Base-by-base conservation (phyloP, 129 eudicot species). In the Flaveria sonorensis region DNA sequence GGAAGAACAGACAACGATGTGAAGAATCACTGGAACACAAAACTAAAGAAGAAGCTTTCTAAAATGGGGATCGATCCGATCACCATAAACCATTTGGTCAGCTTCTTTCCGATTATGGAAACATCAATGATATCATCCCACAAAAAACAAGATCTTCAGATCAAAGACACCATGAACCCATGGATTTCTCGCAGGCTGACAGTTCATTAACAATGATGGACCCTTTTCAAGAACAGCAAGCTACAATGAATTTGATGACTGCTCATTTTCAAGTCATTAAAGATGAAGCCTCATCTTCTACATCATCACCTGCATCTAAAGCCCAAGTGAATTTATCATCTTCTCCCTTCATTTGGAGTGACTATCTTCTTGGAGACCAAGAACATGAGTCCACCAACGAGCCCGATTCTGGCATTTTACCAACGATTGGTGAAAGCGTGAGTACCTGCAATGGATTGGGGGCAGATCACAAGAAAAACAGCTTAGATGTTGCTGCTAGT, bases 1-100 rank as follows among this genome's bases (percentile, higher is more conserved):
- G 97, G 99, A 63, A 92, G 97, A 86, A 95, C 99, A 80, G 97
- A 95, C 68, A 95, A 91, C 32, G 99, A 95, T 66, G 99, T 95
- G 39, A 95, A 95, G 76, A 95, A 95, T 81, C 90, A 95, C 81
- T 95, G 97, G 99, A 95, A 95, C 89, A 91, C 99, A 1, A 95
- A 95, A 74, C 90, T 95, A 15, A 89, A 90, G 77, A 91, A 95
- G 81, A 92, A 89, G 85, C 99, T 95, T 4, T 24, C 84, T 15
- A 89, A 88, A 47, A 91, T 91, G 97, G 99, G 96, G 30, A 92
- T 95, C 24, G 99, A 95, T 70, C 99, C 97, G n/a, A 65, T 91
- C 18, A 91, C 97, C 95, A 89, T 40, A 95, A 95, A 82, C 96
- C 97, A 24, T 79, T 86, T 48, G 77, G 96, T 76, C 96, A 89